Evolutionary conservation across 2,329 filamentous ascomycete species (phyloP), one percentile per base, ranked within the genome.

Genomic region (Aureobasidium lini): DNA sequence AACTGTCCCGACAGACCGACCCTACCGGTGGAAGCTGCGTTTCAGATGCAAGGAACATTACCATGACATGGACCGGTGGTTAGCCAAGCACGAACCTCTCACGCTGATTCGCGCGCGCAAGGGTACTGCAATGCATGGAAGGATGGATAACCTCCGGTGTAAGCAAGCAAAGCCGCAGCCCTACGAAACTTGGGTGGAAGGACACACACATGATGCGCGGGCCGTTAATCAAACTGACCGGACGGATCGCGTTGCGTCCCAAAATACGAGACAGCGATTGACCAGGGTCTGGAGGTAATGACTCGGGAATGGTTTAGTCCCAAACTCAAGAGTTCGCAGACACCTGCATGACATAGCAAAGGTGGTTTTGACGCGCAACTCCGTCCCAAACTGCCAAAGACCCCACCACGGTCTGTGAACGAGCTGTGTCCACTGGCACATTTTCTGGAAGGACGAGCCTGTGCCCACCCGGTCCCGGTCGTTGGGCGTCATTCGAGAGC

Each of bases 161-260:
- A 40, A 47, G 54, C 54, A 48, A 57, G 43, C 43, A 57, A 47
- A 47, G 54, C 32, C 43, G 42, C 54, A 57, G 54, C 54, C 54
- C 43, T 57, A 48, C 54, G 13, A 16, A 8, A 40, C 54, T 57
- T 57, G 43, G 54, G 43, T 28, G 43, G 43, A 37, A 48, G 43
- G 28, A 57, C 54, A 57, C 42, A 57, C 54, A 57, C 54, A 57
- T 57, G 54, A 57, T 57, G 54, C 54, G 42, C 54, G 54, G 43
- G 43, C 54, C 54, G 54, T 48, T 47, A 23, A 57, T 57, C 40
- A 57, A 57, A 57, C 34, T 48, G 54, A 57, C 54, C 18, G 54
- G 16, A 57, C 36, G 34, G 54, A 57, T 48, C 54, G 54, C 36
- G 39, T 37, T 23, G 54, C 16, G 54, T 57, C 32, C 54, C 23